phyloP scores from a whole-genome alignment of 768 basidiomycete species.

The Hygrocybe coccinea region DNA sequence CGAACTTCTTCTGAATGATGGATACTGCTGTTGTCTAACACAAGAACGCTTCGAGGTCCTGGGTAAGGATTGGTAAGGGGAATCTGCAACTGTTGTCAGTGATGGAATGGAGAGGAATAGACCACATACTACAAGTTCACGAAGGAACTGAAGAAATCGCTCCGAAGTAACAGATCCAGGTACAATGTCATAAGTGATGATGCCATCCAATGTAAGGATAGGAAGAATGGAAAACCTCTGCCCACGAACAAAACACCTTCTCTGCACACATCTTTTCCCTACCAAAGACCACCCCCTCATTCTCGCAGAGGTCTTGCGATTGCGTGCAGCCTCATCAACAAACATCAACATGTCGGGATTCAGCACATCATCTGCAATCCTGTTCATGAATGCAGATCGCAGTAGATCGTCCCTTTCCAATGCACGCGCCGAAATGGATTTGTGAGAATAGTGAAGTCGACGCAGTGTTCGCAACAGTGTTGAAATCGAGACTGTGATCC shows the following conservation, averaged over 20 bases:
- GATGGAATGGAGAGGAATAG: background rate
- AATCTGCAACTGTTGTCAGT: slow-evolving; percentile 11
- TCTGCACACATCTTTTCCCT: slow-evolving; percentile 20
- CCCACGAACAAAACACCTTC: slow-evolving; percentile 22
- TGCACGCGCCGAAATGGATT: background rate
- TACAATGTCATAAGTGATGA: slow-evolving; percentile 31
- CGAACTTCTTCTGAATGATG: slow-evolving; percentile 35
- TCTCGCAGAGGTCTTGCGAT: slow-evolving; percentile 20
- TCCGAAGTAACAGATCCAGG: slow-evolving; percentile 33
- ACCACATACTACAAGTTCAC: slow-evolving; percentile 26
- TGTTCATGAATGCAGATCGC: slow-evolving; percentile 4
- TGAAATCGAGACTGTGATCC: background rate
- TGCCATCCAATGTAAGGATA: slow-evolving; percentile 25
- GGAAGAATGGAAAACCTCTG: slow-evolving; percentile 27
- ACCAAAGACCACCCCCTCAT: slow-evolving; percentile 14
- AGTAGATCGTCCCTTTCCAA: slow-evolving; percentile 2
- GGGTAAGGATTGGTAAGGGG: slow-evolving; percentile 29
- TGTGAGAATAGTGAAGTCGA: background rate
- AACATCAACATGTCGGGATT: slow-evolving; percentile 10
- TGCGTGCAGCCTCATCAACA: slow-evolving; percentile 28
- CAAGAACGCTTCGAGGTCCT: slow-evolving; percentile 29
- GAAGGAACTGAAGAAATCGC: slow-evolving; percentile 27
- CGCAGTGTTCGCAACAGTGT: background rate
- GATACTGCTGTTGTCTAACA: slow-evolving; percentile 39
- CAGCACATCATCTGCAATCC: background rate